A percentile compares a stretch with the other conserved stretches of the same genome.
phyloP scores from a whole-genome alignment of 2,329 filamentous ascomycete genomes.

The Diaporthe amygdali region DNA sequence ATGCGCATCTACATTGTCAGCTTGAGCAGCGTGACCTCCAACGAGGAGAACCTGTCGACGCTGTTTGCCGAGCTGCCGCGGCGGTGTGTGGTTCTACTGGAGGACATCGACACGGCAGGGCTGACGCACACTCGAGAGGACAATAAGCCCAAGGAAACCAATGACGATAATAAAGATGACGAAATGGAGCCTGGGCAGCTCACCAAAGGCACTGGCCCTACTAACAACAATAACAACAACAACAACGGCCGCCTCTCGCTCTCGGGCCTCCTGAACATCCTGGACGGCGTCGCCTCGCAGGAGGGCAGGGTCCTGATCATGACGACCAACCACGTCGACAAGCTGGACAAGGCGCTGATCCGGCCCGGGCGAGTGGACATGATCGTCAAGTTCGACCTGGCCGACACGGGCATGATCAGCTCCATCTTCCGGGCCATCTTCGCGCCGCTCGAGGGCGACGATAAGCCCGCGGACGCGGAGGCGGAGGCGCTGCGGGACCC shows the following conservation, averaged over 20 bases:
- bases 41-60: constrained; percentile 67
- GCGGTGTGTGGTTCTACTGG: constrained; percentile 75
- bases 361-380: constrained; percentile 68
- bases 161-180: constrained; percentile 28
- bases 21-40: constrained; percentile 65
- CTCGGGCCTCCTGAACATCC: constrained; percentile 79
- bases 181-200: constrained; percentile 11
- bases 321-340: constrained; percentile 69
- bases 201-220: neutral
- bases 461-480: constrained; percentile 33
- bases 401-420: constrained; percentile 56
- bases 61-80: constrained; percentile 72
- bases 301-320: constrained; percentile 69
- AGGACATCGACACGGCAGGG: constrained; percentile 78
- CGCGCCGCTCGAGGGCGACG: constrained; percentile 55
- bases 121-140: constrained; percentile 64
- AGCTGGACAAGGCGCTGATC: constrained; percentile 66
- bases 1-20: constrained; percentile 76
- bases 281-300: constrained; percentile 74
- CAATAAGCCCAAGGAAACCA: constrained; percentile 4
- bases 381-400: constrained; percentile 60
- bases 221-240: constrained; percentile 24
- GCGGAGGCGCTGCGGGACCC: constrained; percentile 31
- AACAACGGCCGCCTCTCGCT: constrained; percentile 62
- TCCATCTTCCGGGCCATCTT: constrained; percentile 66